phyloP scores from a whole-genome alignment of 495 filamentous ascomycete species.

The Penicillium bialowiezense region DNA sequence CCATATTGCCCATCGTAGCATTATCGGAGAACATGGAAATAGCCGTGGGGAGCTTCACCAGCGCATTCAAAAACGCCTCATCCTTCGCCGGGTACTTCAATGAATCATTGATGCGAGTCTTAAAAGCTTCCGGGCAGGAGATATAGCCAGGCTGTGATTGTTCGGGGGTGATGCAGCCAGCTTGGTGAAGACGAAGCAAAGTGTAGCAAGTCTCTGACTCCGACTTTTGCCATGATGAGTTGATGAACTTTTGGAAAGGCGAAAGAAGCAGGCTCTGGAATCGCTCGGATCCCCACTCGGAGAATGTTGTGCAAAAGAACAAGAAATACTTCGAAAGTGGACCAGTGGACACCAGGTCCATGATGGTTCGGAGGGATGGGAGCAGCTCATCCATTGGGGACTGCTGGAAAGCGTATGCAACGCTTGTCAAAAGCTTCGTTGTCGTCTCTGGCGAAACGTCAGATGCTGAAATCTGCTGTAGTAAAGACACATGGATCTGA shows the following conservation, averaged over 20 bases:
- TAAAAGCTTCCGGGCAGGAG: conserved; percentile 64
- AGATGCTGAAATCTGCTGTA: conserved; percentile 43
- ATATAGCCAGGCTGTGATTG: conserved; percentile 53
- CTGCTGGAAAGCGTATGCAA: conserved; percentile 66
- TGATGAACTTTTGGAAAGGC: conserved; percentile 80
- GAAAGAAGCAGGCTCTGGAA: conserved; percentile 76
- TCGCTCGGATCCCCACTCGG: conserved; percentile 66
- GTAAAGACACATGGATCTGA: conserved; percentile 51
- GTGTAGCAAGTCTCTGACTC: conserved; percentile 67
- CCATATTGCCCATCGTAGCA: conserved; percentile 32
- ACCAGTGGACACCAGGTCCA: conserved; percentile 61
- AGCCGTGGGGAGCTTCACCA: conserved; percentile 37
- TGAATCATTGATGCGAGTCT: conserved; percentile 62
- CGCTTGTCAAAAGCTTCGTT: conserved; percentile 58
- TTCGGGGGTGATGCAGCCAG: conserved; percentile 45
- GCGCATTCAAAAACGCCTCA: conserved; percentile 37
- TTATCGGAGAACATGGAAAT: conserved; percentile 38
- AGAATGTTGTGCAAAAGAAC: conserved; percentile 76
- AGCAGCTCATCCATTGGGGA: conserved; percentile 81
- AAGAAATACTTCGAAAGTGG: conserved; percentile 68
- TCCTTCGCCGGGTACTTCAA: conserved; percentile 47
- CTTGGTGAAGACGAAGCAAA: conserved; percentile 63
- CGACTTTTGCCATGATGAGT: conserved; percentile 65
- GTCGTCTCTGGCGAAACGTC: conserved; percentile 42
- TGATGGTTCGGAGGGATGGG: conserved; percentile 59